Conservation (phyloP, 768 basidiomycete genomes). For the Agrocybe praecox region DNA sequence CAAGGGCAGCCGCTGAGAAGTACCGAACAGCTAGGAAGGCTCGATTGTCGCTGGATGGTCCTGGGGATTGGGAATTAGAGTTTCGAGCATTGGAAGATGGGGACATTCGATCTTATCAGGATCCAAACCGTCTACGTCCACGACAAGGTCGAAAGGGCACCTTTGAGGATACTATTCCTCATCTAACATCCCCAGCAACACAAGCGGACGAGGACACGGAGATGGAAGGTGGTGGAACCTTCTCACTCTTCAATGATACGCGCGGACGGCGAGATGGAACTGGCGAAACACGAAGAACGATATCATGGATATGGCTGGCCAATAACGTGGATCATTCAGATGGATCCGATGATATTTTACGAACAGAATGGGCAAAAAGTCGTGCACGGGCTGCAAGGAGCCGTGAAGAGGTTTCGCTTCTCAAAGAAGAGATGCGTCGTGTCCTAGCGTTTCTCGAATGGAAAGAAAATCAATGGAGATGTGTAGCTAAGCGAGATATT, state of each 20-base stretch:
- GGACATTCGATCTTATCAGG: slow-evolving; percentile 15
- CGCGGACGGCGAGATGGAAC: neutral
- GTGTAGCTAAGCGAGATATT: too few species aligned
- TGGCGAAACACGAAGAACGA: neutral
- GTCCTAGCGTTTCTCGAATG: too few species aligned
- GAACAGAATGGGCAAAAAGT: too few species aligned
- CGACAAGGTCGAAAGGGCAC: neutral
- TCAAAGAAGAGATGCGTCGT: too few species aligned
- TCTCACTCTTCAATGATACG: neutral
- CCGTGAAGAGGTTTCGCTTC: too few species aligned
- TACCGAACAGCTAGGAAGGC: slow-evolving; percentile 8
- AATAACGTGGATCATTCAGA: too few species aligned
- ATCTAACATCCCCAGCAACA: too few species aligned
- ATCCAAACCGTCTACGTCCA: neutral
- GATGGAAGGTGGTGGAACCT: too few species aligned
- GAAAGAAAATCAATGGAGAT: too few species aligned
- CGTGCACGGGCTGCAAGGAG: too few species aligned
- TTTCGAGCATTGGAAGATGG: slow-evolving; percentile 1
- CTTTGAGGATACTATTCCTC: slow-evolving; percentile 3
- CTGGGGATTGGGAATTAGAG: slow-evolving; percentile 8
- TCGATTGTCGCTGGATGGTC: neutral
- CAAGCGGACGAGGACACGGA: slow-evolving; percentile 1
- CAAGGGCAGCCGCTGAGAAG: slow-evolving; percentile 4
- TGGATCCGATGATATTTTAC: too few species aligned
- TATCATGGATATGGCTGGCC: too few species aligned